A percentile compares a stretch with the other conserved stretches of the same genome.
Conservation (phyloP, 2,329 filamentous ascomycete species). For the Fusarium sp. region DNA sequence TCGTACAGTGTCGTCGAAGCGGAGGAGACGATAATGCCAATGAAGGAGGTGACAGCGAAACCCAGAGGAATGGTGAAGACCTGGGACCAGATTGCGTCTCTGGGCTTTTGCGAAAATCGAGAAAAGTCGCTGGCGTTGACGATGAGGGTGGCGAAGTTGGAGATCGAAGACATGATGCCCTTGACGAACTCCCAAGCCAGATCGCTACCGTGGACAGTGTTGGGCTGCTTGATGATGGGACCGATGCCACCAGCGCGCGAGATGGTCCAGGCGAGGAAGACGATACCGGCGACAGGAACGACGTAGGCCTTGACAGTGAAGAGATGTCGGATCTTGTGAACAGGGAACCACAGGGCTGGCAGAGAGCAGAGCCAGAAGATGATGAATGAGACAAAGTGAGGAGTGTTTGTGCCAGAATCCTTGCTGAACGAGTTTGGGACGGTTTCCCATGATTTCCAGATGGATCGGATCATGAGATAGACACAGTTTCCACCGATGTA, state of each 20-base stretch:
- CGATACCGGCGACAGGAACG: constrained; percentile 84
- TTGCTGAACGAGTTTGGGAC: constrained; percentile 75
- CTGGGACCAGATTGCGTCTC: constrained; percentile 84
- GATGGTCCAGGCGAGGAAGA: constrained; percentile 89
- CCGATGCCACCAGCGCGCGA: constrained; percentile 85
- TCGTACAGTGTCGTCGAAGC: constrained; percentile 76
- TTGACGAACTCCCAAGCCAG: constrained; percentile 86
- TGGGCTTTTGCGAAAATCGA: constrained; percentile 82
- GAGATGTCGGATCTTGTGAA: constrained; percentile 87
- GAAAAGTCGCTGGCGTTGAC: constrained; percentile 86
- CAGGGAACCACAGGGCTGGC: constrained; percentile 89
- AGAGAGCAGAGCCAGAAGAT: constrained; percentile 86
- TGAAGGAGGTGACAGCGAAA: constrained; percentile 85
- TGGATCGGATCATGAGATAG: constrained; percentile 87
- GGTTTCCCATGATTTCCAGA: constrained; percentile 78
- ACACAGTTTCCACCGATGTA: constrained; percentile 90
- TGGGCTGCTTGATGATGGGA: constrained; percentile 79
- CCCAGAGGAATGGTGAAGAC: constrained; percentile 77
- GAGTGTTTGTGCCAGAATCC: constrained; percentile 77
- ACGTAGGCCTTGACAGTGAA: constrained; percentile 92
- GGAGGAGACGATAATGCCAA: constrained; percentile 83
- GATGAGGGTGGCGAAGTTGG: constrained; percentile 91
- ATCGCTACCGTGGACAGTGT: constrained; percentile 71
- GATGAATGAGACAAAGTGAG: constrained; percentile 84
- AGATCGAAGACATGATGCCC: constrained; percentile 88